Evolutionary conservation across 2,329 filamentous ascomycete species (phyloP).

Genomic region (Botrytis porri): DNA sequence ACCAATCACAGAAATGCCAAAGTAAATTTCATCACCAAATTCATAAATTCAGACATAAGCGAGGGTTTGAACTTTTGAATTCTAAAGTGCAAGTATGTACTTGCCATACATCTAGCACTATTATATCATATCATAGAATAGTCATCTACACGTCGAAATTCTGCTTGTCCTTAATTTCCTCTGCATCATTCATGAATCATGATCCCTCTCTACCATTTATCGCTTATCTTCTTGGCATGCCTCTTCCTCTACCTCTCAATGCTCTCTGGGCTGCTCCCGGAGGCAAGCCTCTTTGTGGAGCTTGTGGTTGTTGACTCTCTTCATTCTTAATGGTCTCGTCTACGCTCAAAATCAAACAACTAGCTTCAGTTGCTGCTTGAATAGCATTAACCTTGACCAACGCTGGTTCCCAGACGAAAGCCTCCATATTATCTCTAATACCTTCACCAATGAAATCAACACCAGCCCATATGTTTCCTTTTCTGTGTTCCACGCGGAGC

Average conservation of each 20-base stretch:
- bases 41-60: background rate
- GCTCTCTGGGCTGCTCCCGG: constrained; percentile 86
- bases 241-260: constrained; percentile 75
- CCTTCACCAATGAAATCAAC: constrained; percentile 94
- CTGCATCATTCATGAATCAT: constrained; percentile 19
- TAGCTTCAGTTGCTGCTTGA: constrained; percentile 91
- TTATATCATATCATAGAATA: constrained; percentile 9
- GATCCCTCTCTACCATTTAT: constrained; percentile 9
- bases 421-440: constrained; percentile 89
- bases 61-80: constrained; percentile 6
- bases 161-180: background rate
- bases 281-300: constrained; percentile 70
- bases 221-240: constrained; percentile 67
- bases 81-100: background rate
- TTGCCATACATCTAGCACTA: constrained; percentile 10
- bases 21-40: background rate
- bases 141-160: background rate
- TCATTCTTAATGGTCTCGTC: constrained; percentile 99
- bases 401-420: constrained; percentile 96
- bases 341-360: constrained; percentile 90
- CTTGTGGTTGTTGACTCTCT: constrained; percentile 82
- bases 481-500: constrained; percentile 91
- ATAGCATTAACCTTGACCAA: constrained; percentile 97
- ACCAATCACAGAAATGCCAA: background rate
- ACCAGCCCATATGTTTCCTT: constrained; percentile 89